Evolutionary conservation across 2,329 filamentous ascomycete species (phyloP), one percentile per base, ranked within the genome.

Genomic region (Epichloe baconii): DNA sequence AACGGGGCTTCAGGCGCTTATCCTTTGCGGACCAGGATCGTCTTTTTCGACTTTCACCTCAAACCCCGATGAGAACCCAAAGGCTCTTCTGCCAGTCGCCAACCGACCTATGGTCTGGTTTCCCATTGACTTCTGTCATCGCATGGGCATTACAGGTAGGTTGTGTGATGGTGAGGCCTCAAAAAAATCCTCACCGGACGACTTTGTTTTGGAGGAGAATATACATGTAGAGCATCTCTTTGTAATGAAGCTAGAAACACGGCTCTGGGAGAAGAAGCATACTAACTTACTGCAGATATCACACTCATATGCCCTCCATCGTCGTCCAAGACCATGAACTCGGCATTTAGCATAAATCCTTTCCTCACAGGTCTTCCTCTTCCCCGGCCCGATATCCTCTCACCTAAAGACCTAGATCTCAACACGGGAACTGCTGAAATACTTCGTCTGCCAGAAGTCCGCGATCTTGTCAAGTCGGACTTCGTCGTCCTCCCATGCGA

Each of bases 401-500:
- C 89, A 1, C 91, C 91, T 1, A 71, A 75, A 58, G 82, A 79
- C 42, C 74, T 96, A 36, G 83, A 87, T 47, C 82, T 89, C 61
- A 93, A 87, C 53, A 95, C 86, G 0, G 89, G 89, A 48, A 97
- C 93, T 6, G 90, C 88, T 7, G 85, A 95, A 61, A 82, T 97
- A 19, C 78, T 98, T 49, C 81, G 90, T 10, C 75, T 95, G 8
- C 85, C 87, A 1, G 86, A 95, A 64, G 81, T 97, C 44, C 83
- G 85, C 62, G 74, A 76, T n/a, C 76, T 82, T 7, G 80, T 98
- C 59, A 88, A 80, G 50, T 81, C 82, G 12, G 88, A 98, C 68
- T 97, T 98, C 62, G 72, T 96, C 26, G 80, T 97, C 3, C 73
- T 98, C 4, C 91, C 93, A 0, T 98, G 93, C 67, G 93, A 98